phyloP scores from a whole-genome alignment of 495 filamentous ascomycete species.

The Penicillium roqueforti region DNA sequence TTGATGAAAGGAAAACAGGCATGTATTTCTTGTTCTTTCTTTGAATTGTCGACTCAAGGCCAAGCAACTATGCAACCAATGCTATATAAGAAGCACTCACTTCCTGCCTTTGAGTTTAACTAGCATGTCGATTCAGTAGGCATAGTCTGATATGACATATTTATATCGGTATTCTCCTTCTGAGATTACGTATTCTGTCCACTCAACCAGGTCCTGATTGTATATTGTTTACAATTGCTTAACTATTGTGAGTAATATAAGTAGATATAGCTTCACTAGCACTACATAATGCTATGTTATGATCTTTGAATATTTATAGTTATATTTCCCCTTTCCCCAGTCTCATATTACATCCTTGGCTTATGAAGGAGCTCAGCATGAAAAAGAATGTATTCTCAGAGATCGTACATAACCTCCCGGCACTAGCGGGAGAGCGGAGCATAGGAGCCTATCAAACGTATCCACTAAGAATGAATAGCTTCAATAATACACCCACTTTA shows the following conservation, averaged over 20 bases:
- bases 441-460: slow-evolving; percentile 1
- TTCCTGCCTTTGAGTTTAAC: not conserved
- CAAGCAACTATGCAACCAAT: not conserved
- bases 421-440: slow-evolving; percentile 1
- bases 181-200: no score
- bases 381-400: not conserved
- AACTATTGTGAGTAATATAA: not conserved
- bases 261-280: not conserved
- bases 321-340: not conserved
- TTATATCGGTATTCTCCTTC: no score
- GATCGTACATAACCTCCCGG: not conserved
- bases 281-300: not conserved
- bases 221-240: not conserved
- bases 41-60: not conserved
- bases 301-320: not conserved
- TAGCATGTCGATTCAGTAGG: not conserved
- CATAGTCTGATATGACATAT: no score
- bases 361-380: not conserved
- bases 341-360: not conserved
- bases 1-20: not conserved
- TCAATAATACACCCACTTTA: not conserved
- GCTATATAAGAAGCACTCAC: not conserved
- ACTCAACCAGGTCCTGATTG: not conserved
- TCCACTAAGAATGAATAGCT: not conserved
- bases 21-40: not conserved